Percentiles rank a stretch among this genome's conserved stretches.
Conservation (phyloP, 148 eudicot species). For the Heliosperma pusillum region DNA sequence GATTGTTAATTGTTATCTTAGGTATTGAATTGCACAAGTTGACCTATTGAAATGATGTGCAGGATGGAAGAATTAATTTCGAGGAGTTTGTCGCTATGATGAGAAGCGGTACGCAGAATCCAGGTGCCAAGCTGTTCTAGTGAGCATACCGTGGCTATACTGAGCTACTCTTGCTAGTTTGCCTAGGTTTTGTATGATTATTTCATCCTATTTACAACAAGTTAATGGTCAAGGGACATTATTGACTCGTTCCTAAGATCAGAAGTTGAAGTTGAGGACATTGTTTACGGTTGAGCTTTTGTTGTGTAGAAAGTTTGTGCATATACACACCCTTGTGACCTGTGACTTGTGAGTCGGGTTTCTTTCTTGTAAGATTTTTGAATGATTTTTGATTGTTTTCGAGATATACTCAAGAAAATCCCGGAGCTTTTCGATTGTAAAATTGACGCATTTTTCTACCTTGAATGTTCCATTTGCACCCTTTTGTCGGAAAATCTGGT, state of each 20-base stretch:
- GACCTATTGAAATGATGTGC: slow-evolving; percentile 6
- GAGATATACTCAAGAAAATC: not conserved
- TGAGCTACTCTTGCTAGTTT: not conserved
- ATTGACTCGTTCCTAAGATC: not conserved
- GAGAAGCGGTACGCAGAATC: slow-evolving; percentile 12
- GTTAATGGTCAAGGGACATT: slow-evolving; percentile 14
- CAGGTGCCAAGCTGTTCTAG: slow-evolving; percentile 9
- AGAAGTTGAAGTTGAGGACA: slow-evolving; percentile 10
- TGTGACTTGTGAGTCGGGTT: slow-evolving; percentile 12
- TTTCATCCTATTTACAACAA: not conserved
- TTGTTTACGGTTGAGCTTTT: slow-evolving; percentile 18
- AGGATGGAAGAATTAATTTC: slow-evolving; percentile 48
- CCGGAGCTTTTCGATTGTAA: slow-evolving; percentile 17
- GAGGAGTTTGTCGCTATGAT: slow-evolving; percentile 13
- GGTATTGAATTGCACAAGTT: not conserved
- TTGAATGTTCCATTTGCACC: not conserved
- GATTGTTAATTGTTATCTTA: not conserved
- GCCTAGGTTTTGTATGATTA: not conserved
- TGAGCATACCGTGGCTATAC: too few relatives aligned
- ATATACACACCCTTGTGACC: slow-evolving; percentile 22
- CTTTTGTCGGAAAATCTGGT: too few relatives aligned
- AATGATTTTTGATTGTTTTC: not conserved
- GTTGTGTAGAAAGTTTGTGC: slow-evolving; percentile 33
- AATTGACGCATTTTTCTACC: not conserved
- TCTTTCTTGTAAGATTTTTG: slow-evolving; percentile 20